Conservation (phyloP, 2,329 filamentous ascomycete species). For the Aphanoascus verrucosus region DNA sequence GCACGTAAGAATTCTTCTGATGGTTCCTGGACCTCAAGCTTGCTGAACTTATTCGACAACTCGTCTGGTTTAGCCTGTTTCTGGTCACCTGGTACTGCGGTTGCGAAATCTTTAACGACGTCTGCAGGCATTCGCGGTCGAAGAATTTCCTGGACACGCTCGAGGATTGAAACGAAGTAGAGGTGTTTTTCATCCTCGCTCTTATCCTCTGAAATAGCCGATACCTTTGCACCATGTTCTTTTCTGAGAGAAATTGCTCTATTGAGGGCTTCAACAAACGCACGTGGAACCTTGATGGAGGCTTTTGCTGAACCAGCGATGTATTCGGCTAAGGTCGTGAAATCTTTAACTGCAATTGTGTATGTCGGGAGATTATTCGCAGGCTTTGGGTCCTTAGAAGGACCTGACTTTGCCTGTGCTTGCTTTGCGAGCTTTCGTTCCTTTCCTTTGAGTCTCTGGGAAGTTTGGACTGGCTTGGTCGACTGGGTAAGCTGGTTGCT, state of each 20-base stretch:
- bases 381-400: neutral
- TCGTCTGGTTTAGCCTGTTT: neutral
- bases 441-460: constrained; percentile 8
- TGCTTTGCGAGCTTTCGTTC: constrained; percentile 7
- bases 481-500: neutral
- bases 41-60: constrained; percentile 27
- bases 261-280: constrained; percentile 6
- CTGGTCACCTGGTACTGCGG: neutral
- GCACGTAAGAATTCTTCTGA: constrained; percentile 30
- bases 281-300: constrained; percentile 8
- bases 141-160: constrained; percentile 9
- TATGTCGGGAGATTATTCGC: neutral
- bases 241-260: constrained; percentile 13
- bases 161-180: constrained; percentile 15
- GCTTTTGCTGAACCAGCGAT: constrained; percentile 10
- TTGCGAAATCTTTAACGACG: neutral
- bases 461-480: neutral
- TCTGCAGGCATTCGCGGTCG: constrained; percentile 2
- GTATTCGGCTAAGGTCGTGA: constrained; percentile 11
- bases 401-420: neutral
- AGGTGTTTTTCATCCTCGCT: constrained; percentile 13
- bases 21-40: constrained; percentile 31
- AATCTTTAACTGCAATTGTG: constrained; percentile 15
- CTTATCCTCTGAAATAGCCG: constrained; percentile 12
- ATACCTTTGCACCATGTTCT: neutral